Conservation (phyloP, 73 alveolate genomes). For the Tetrahymena malaccensis region DNA sequence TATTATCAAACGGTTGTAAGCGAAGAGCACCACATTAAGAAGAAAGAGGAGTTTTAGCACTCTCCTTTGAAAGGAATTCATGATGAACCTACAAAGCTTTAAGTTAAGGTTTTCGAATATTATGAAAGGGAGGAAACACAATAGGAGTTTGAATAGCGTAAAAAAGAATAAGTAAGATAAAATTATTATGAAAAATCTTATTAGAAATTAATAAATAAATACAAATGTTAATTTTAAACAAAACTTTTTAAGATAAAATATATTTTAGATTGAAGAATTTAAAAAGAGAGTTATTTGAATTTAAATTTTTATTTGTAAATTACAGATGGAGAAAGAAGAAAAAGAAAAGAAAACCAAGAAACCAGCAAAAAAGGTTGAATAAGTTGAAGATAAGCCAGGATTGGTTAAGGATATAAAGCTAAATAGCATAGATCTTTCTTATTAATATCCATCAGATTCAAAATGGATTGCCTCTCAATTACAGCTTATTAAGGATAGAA, state of each 20-base stretch:
- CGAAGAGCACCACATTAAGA: conserved; percentile 1
- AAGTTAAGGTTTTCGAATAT: conserved; percentile 45
- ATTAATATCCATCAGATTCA: conserved; percentile 68
- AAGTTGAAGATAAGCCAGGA: conserved; percentile 42
- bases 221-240: too few relatives aligned
- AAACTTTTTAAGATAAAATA: too few relatives aligned
- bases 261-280: not conserved
- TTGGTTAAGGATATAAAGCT: conserved; percentile 48
- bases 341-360: conserved; percentile 52
- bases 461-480: conserved; percentile 95
- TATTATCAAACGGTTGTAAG: conserved; percentile 7
- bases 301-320: not conserved
- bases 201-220: too few relatives aligned
- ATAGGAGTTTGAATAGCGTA: conserved; percentile 60
- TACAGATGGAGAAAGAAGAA: conserved; percentile 46
- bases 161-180: conserved; percentile 64
- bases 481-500: conserved; percentile 88
- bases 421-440: conserved; percentile 62
- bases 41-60: conserved; percentile 15
- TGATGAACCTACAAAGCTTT: conserved; percentile 25
- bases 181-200: not conserved
- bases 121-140: conserved; percentile 79
- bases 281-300: not conserved
- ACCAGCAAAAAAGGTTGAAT: conserved; percentile 37
- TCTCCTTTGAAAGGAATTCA: conserved; percentile 31